Base-by-base conservation (phyloP, 495 filamentous ascomycete species). In the Xylaria grammica region DNA sequence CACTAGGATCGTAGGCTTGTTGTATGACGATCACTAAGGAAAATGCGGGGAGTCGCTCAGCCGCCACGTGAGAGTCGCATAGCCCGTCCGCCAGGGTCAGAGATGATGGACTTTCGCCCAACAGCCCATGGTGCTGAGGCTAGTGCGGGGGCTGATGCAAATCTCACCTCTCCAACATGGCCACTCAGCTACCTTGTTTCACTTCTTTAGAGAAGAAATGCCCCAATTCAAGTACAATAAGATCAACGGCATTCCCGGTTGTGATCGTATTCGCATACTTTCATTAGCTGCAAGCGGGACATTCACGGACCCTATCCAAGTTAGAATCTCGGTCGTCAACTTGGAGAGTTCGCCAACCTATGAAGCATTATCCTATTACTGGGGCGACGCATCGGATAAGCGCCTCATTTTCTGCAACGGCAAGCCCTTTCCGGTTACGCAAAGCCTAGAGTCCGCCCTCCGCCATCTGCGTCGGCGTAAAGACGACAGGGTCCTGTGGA, bases 311-410 rank as follows among this genome's bases (percentile, higher is more conserved):
- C 49, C 49, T 1, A 51, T 51, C 15, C 26, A 52, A 2, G 49
- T 52, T 1, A 52, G 27, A 13, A 24, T 52, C 49, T 51, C 26
- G 49, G 30, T 19, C 49, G 49, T 17, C 26, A 51, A 29, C 26
- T 32, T 51, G 6, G 3, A 1, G n/a, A 19, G 11, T 5, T 4
- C 11, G 11, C 30, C 51, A 11, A 24, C n/a, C 9, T 54, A 54
- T n/a, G 51, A 54, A 5, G 51, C 51, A 24, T n/a, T 54, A 38
- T 54, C 51, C 0, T 54, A 54, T 24, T 22, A 8, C 4, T 54
- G 51, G 51, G 51, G 51, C 19, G 32, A 54, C 30, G 30, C 51
- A 8, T 36, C 51, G 9, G 32, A 38, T 4, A 19, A 24, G 19
- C 30, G 30, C 2, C 30, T 22, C 9, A 38, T 54, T n/a, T 22